Conservation (phyloP, 2,329 filamentous ascomycete species). For the Neonectria hederae region DNA sequence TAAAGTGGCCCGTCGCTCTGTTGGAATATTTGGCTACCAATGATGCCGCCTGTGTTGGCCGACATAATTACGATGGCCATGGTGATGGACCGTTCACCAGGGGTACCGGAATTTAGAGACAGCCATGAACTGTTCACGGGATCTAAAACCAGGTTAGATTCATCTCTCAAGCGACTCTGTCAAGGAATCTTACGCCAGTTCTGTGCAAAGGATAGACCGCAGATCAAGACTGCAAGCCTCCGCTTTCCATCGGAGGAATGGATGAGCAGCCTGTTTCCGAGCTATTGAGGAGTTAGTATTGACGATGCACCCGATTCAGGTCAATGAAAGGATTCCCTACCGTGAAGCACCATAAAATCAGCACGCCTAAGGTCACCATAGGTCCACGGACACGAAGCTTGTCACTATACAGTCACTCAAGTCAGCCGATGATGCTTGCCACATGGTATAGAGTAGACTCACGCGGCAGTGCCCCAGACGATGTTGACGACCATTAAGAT, state of each 20-base stretch:
- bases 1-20: constrained; percentile 44
- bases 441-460: neutral
- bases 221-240: constrained; percentile 29
- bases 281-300: constrained; percentile 15
- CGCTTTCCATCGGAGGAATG: constrained; percentile 27
- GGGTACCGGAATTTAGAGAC: constrained; percentile 41
- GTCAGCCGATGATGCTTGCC: constrained; percentile 6
- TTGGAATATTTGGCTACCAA: constrained; percentile 46
- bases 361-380: constrained; percentile 26
- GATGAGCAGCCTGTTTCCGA: constrained; percentile 32
- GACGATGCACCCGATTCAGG: neutral
- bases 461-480: constrained; percentile 41
- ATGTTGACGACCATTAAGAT: constrained; percentile 46
- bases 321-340: neutral
- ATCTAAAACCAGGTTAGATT: constrained; percentile 18
- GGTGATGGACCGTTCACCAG: constrained; percentile 45
- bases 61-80: constrained; percentile 48
- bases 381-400: constrained; percentile 34
- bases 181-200: constrained; percentile 31
- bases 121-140: constrained; percentile 46
- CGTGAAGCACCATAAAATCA: constrained; percentile 32
- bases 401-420: constrained; percentile 19
- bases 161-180: neutral
- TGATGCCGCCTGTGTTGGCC: constrained; percentile 44
- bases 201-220: constrained; percentile 28